Base-by-base conservation (phyloP, 2,329 filamentous ascomycete genomes). In the Biscogniauxia sp. region DNA sequence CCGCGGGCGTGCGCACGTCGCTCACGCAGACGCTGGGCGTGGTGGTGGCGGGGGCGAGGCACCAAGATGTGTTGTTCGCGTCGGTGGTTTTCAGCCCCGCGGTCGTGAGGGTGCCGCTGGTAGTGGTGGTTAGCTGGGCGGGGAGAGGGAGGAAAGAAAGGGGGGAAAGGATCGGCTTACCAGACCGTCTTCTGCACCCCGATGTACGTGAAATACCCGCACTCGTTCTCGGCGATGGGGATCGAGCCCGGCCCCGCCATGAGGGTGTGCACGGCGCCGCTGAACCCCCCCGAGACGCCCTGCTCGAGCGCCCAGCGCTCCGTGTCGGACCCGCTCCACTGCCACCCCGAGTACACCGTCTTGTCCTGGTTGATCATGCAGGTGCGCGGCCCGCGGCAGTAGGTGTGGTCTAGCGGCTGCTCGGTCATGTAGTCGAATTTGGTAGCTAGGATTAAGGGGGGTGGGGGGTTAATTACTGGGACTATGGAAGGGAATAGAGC, bases 131-230 rank as follows among this genome's bases (percentile, higher is more conserved):
- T 20, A 28, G 28, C 23, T 37, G 20, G 20, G 50, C 3, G 13
- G 15, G 37, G 37, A 6, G 17, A 45, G 17, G n/a, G 37, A 45
- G 37, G 15, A 45, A 45, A 3, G 37, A 6, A 45, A 3, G 5
- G 15, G 37, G 13, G 37, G 37, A 45, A 11, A 13, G 37, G 37
- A 45, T 45, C 15, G 11, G 11, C 37, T 45, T 49, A 61, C 61
- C 61, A 63, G 17, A 61, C 54, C 1, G n/a, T n/a, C 25, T 57
- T 58, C 50, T 45, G n/a, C 2, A 56, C 58, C 23, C 61, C 61
- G 11, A 63, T 51, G 55, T 56, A 63, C 1, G 61, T 61, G 28
- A 63, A 63, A 49, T 63, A 63, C 13, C 61, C 61, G 25, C 61
- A 63, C 51, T 63, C 55, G 28, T 51, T 51, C n/a, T 58, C 41